Percentiles rank a stretch among this genome's conserved stretches.
Evolutionary conservation across 495 filamentous ascomycete species (phyloP).

Genomic region (Neurospora sp.): DNA sequence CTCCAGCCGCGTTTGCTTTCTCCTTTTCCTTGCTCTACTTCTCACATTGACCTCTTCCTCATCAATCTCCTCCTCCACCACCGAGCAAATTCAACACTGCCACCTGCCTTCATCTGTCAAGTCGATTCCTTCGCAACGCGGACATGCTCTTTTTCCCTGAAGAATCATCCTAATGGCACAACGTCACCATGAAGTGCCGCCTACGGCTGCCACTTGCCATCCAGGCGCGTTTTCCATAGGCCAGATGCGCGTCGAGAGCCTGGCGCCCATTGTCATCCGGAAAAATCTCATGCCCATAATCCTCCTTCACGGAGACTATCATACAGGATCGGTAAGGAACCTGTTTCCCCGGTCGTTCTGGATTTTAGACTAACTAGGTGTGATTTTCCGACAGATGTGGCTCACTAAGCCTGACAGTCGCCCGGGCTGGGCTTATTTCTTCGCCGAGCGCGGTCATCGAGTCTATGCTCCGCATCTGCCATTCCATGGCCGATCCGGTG

Average conservation of each 20-base stretch:
- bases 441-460: conserved; percentile 35
- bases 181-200: background rate
- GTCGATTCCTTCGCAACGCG: background rate
- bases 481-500: conserved; percentile 18
- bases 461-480: conserved; percentile 39
- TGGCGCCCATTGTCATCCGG: background rate
- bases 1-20: background rate
- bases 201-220: background rate
- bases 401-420: conserved; percentile 40
- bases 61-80: background rate
- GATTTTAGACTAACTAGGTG: background rate
- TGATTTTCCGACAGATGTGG: conserved; percentile 27
- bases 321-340: conserved; percentile 38
- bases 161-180: background rate
- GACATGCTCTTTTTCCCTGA: background rate
- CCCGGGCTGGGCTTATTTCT: conserved; percentile 42
- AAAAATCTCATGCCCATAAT: conserved; percentile 33
- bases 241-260: background rate
- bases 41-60: background rate
- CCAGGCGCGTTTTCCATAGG: background rate
- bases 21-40: background rate
- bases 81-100: background rate
- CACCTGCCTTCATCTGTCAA: background rate
- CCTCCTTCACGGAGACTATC: conserved; percentile 43
- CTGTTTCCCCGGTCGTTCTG: background rate